Base-by-base conservation (phyloP, 2,329 filamentous ascomycete species). In the Sclerotinia borealis region DNA sequence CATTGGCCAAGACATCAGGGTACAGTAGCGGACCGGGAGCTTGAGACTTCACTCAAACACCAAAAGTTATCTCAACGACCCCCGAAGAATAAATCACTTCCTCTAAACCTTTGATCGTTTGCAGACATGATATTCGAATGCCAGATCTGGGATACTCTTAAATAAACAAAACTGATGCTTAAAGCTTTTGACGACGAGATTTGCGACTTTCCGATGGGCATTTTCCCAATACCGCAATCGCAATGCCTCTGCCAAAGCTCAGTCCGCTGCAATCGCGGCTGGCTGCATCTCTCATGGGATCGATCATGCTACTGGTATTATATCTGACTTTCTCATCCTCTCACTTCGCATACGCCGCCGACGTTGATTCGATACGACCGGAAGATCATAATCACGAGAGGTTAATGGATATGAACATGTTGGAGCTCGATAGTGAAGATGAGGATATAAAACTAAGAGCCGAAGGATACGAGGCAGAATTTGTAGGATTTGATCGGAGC, bases 251-350 rank as follows among this genome's bases (percentile, higher is more conserved):
- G 63, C 72, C 73, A 51, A 75, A 87, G 76, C 81, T 88, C 75
- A 87, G 83, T 74, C 85, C 83, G 71, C 79, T 90, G 69, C 90
- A 90, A 79, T 88, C 86, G 77, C 87, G 89, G 73, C 83, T 91
- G 72, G 83, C 84, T 73, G 85, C 87, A 71, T 90, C 87, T 63
- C 74, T 89, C 60, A 79, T 83, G 70, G 84, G 86, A 61, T 84
- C 85, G 37, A 76, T 84, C 36, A 72, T 89, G 58, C 75, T 90
- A 37, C 70, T 88, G 39, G 71, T 85, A 45, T 74, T 92, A 48
- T 89, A 86, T 72, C 77, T 89, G 63, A 75, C 84, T 31, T 79
- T 90, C 43, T 82, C 83, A 63, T 81, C 81, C 50, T 82, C 83
- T 22, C 79, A 80, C 60, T 81, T 87, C 67, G 88, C 85, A 51